Percentiles rank a stretch among this genome's conserved stretches.
phyloP scores from a whole-genome alignment of 768 basidiomycete species.

The Gelatoporia subvermispora region DNA sequence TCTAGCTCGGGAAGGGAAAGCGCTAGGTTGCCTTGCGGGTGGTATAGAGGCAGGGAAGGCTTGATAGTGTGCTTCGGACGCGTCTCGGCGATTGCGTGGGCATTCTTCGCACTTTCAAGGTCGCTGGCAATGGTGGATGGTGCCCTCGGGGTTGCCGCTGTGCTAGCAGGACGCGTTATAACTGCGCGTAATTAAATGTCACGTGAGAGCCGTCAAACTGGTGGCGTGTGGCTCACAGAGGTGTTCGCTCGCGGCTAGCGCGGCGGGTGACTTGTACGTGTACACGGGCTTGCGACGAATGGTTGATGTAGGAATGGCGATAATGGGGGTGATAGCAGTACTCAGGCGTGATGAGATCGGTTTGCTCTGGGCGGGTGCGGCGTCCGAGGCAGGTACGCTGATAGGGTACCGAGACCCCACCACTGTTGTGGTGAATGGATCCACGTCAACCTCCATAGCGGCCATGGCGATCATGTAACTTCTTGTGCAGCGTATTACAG shows the following conservation, averaged over 20 bases:
- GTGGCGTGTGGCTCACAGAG: background rate
- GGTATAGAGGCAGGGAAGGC: conserved; percentile 53
- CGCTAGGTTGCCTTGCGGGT: conserved; percentile 59
- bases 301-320: background rate
- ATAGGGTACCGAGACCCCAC: background rate
- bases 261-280: conserved; percentile 5
- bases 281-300: conserved; percentile 5
- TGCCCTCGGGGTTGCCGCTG: background rate
- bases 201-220: background rate
- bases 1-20: conserved; percentile 63
- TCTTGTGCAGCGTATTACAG: no score
- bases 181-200: background rate
- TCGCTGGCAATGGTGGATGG: background rate
- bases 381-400: background rate
- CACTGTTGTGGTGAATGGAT: background rate
- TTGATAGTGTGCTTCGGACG: conserved; percentile 4
- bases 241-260: background rate
- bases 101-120: background rate
- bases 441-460: background rate
- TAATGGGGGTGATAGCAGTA: background rate
- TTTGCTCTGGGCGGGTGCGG: background rate
- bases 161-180: background rate
- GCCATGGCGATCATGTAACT: no score
- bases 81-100: background rate
- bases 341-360: background rate